Conservation (phyloP, 2,329 filamentous ascomycete genomes). For the Penicillium sp. region DNA sequence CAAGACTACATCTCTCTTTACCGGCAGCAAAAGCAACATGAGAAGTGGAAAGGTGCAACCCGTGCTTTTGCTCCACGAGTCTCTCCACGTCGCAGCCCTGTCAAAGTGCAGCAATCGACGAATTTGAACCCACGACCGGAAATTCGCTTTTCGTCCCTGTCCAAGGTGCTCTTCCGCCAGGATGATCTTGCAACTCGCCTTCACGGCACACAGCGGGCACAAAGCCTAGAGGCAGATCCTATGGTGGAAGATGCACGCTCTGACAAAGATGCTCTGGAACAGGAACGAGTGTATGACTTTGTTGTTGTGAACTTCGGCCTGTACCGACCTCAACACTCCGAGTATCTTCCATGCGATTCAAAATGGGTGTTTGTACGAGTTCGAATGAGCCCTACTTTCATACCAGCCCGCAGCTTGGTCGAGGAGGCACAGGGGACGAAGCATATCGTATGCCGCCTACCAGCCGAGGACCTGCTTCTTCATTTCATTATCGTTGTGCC, state of each 20-base stretch:
- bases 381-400: conserved; percentile 1
- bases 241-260: not conserved
- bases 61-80: conserved; percentile 4
- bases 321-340: conserved; percentile 1
- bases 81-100: conserved; percentile 12
- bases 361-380: conserved; percentile 1
- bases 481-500: conserved; percentile 17
- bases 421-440: not conserved
- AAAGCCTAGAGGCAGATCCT: not conserved
- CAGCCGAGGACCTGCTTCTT: conserved; percentile 14
- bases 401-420: conserved; percentile 1
- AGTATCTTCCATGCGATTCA: not conserved
- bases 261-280: not conserved
- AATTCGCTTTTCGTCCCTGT: conserved; percentile 3
- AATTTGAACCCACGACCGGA: conserved; percentile 1
- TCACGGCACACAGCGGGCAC: not conserved
- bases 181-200: not conserved
- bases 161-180: conserved; percentile 1
- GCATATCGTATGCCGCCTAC: not conserved
- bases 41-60: conserved; percentile 16
- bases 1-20: conserved; percentile 13
- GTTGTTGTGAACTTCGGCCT: conserved; percentile 2
- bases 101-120: not conserved
- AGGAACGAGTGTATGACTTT: not conserved
- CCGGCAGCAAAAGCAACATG: conserved; percentile 15